Conservation (phyloP, 495 filamentous ascomycete species). For the Aspergillus kassunensis region DNA sequence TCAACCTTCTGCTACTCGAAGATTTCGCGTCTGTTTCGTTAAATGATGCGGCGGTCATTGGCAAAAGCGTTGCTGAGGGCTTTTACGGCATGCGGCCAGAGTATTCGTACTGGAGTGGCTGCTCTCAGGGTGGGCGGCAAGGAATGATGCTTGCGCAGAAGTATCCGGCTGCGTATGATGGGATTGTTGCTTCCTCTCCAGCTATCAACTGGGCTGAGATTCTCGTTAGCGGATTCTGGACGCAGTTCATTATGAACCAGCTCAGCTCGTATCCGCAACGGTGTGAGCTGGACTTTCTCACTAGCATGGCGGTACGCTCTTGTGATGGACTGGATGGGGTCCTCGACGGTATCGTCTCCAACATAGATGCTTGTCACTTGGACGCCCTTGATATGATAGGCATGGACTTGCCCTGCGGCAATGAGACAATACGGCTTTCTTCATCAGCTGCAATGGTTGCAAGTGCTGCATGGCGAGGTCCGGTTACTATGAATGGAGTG, state of each 20-base stretch:
- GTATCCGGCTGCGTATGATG: slow-evolving; percentile 51
- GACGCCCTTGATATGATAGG: slow-evolving; percentile 39
- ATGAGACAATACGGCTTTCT: slow-evolving; percentile 3
- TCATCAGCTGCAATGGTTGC: not conserved
- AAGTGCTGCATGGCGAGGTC: slow-evolving; percentile 6
- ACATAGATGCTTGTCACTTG: slow-evolving; percentile 45
- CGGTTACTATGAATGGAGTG: not conserved
- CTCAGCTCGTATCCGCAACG: slow-evolving; percentile 19
- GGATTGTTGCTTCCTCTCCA: slow-evolving; percentile 52
- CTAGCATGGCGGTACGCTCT: slow-evolving; percentile 32
- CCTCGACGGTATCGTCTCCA: slow-evolving; percentile 53
- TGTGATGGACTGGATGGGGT: slow-evolving; percentile 53
- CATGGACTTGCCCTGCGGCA: slow-evolving; percentile 35
- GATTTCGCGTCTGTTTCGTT: slow-evolving; percentile 38
- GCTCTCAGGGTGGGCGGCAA: slow-evolving; percentile 44
- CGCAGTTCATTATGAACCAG: slow-evolving; percentile 24
- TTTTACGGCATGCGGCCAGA: slow-evolving; percentile 15
- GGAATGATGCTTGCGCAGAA: slow-evolving; percentile 39
- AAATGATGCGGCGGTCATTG: slow-evolving; percentile 26
- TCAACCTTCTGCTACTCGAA: slow-evolving; percentile 32
- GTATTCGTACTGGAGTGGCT: slow-evolving; percentile 45
- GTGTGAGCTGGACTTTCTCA: slow-evolving; percentile 41
- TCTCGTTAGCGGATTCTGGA: slow-evolving; percentile 26
- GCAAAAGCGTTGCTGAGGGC: slow-evolving; percentile 17
- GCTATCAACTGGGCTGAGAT: slow-evolving; percentile 15